Conservation (phyloP, 352 stramenopile genomes). For the Globisporangium splendens region DNA sequence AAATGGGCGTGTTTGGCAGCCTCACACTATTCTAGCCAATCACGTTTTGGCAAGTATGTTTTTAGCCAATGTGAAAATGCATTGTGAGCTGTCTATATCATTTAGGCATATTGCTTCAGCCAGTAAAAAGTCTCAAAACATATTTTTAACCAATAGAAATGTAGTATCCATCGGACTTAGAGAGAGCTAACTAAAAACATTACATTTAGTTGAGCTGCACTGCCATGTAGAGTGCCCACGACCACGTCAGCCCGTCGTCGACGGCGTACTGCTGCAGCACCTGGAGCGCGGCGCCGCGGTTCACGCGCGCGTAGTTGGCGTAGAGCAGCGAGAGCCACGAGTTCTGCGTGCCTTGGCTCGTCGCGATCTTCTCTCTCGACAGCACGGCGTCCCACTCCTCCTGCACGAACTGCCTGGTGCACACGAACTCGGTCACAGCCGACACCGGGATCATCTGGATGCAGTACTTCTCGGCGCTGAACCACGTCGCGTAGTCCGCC, state of each 20-base stretch:
- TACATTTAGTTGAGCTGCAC: constrained; percentile 3
- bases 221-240: constrained; percentile 61
- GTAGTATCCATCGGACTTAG: too few species aligned
- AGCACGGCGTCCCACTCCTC: constrained; percentile 69
- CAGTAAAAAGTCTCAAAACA: too few species aligned
- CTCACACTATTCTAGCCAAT: too few species aligned
- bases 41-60: too few species aligned
- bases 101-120: too few species aligned
- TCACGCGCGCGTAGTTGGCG: constrained; percentile 49
- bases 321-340: constrained; percentile 60
- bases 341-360: constrained; percentile 37
- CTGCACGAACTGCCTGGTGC: constrained; percentile 34
- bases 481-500: constrained; percentile 71
- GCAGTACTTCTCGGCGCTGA: constrained; percentile 66
- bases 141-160: too few species aligned
- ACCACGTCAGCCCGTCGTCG: constrained; percentile 63
- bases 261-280: constrained; percentile 44
- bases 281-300: constrained; percentile 27
- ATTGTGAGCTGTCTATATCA: too few species aligned
- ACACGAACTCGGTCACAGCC: constrained; percentile 42
- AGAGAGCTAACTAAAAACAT: too few species aligned
- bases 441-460: constrained; percentile 76
- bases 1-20: too few species aligned
- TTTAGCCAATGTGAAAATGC: too few species aligned
- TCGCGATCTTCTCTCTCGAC: constrained; percentile 39